These are phyloP conservation scores for Pseudogymnoascus sp. DNA, from an alignment of 2,329 filamentous ascomycete species.

Conservation along the genomic window DNA sequence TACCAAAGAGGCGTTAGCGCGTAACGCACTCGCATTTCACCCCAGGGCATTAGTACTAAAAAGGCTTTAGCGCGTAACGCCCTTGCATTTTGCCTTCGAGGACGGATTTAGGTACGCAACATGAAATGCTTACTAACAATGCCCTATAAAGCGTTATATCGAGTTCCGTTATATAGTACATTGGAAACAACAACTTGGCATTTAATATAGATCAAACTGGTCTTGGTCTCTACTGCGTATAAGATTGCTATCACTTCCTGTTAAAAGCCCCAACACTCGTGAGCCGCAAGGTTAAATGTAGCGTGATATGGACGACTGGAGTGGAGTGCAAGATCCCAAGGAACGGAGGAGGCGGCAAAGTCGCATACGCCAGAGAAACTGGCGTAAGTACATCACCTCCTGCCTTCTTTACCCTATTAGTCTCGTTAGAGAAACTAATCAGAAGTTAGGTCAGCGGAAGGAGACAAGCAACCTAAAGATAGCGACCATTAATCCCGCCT, in stretches of 20 bases:
- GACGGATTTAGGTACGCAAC: not conserved
- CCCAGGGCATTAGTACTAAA: not conserved
- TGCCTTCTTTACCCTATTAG: not conserved
- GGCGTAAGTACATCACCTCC: conserved; percentile 20
- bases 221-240: not conserved
- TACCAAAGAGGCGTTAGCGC: not conserved
- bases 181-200: not conserved
- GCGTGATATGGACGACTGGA: conserved; percentile 26
- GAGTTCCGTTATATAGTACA: not conserved
- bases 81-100: not conserved
- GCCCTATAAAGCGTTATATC: not conserved
- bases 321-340: conserved; percentile 23
- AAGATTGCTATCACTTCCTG: not conserved
- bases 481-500: not conserved
- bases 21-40: not conserved
- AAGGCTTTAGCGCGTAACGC: not conserved
- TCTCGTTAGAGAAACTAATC: not conserved
- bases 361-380: conserved; percentile 22
- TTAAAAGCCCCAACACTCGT: not conserved
- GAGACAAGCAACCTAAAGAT: not conserved
- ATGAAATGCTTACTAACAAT: not conserved
- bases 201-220: not conserved
- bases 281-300: not conserved
- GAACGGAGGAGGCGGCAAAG: conserved; percentile 24
- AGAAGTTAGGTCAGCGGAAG: not conserved